phyloP scores from a whole-genome alignment of 768 basidiomycete species.

The Trametopsis cervina region DNA sequence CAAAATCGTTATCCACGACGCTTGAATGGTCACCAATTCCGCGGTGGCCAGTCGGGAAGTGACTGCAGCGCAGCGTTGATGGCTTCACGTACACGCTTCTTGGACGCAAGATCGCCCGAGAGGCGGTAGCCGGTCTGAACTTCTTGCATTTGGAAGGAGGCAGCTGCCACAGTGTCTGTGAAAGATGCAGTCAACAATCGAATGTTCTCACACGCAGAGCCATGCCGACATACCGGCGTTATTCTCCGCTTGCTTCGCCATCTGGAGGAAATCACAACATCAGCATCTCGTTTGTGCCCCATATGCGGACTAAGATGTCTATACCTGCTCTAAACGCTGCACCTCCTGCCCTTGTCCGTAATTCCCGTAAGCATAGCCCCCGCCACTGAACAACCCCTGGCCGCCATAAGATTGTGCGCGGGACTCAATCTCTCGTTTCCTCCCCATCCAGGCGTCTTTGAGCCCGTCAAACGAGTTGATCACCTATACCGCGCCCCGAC shows the following conservation, averaged over 20 bases:
- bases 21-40: constrained; percentile 13
- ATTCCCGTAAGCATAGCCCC: constrained; percentile 11
- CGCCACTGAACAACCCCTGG: constrained; percentile 31
- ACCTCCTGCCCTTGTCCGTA: constrained; percentile 34
- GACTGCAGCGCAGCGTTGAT: constrained; percentile 67
- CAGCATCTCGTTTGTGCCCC: too few species aligned
- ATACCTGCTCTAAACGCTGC: constrained; percentile 51
- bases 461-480: constrained; percentile 48
- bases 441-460: constrained; percentile 55
- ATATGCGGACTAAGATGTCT: constrained; percentile 18
- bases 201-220: too few species aligned
- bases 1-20: too few species aligned
- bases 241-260: constrained; percentile 22
- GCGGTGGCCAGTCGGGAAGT: constrained; percentile 70
- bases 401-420: constrained; percentile 40
- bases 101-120: constrained; percentile 64
- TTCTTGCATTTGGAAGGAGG: constrained; percentile 70
- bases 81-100: constrained; percentile 68
- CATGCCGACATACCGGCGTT: constrained; percentile 22
- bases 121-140: constrained; percentile 68
- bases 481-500: neutral
- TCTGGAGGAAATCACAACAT: constrained; percentile 12
- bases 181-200: too few species aligned
- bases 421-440: constrained; percentile 49
- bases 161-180: constrained; percentile 65